Percentiles rank a stretch among this genome's conserved stretches.
Conservation (phyloP, 1,284 basidiomycete genomes). For the Sporisorium scitamineum region DNA sequence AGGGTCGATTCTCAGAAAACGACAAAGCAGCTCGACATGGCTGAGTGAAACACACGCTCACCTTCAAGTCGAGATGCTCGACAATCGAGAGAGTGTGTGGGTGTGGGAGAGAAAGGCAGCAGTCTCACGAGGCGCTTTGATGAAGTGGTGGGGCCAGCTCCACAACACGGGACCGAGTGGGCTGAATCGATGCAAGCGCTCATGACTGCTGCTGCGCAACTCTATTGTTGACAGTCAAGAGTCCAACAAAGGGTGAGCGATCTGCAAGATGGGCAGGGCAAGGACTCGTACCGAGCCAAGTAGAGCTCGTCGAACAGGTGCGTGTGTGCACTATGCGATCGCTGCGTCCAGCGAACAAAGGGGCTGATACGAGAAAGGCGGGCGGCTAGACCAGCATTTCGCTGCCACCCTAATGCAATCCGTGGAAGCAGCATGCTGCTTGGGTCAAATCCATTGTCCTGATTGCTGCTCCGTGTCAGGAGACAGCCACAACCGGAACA, state of each 20-base stretch:
- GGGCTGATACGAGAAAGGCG: neutral
- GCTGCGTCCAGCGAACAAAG: neutral
- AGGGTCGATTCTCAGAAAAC: neutral
- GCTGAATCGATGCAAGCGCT: neutral
- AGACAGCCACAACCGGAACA: too few relatives aligned
- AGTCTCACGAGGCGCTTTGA: too few relatives aligned
- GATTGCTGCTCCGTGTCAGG: too few relatives aligned
- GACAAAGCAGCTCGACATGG: neutral
- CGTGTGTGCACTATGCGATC: neutral
- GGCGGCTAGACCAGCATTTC: too few relatives aligned
- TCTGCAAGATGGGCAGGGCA: neutral
- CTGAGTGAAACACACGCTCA: neutral
- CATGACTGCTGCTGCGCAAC: neutral
- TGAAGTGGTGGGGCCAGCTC: conserved; percentile 1
- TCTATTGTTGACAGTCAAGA: neutral
- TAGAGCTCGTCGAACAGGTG: neutral
- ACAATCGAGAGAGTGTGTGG: conserved; percentile 1
- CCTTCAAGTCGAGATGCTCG: neutral
- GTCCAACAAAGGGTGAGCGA: neutral
- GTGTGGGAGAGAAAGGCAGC: neutral
- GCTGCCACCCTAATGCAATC: neutral
- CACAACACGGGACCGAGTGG: neutral
- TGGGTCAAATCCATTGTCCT: neutral
- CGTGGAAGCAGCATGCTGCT: neutral
- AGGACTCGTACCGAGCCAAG: neutral